These are phyloP conservation scores for Ochromonas danica DNA, from an alignment of 108 stramenopile species.

Conservation along the genomic window DNA sequence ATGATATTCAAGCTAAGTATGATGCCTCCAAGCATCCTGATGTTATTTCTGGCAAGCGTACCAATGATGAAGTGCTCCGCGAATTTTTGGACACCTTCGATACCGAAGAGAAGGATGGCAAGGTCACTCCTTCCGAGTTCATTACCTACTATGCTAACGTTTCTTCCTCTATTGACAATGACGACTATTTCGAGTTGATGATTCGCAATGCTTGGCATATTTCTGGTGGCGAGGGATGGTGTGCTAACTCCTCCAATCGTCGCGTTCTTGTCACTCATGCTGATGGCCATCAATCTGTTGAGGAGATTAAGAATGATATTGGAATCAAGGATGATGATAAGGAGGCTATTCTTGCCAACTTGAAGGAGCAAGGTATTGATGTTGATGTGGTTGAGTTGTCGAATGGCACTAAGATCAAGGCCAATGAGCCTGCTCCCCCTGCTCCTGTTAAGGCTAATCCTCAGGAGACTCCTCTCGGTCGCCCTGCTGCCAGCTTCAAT, in stretches of 20 bases:
- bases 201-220: slow-evolving; percentile 62
- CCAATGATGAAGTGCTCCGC: slow-evolving; percentile 50
- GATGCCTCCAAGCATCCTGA: slow-evolving; percentile 59
- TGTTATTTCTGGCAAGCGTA: slow-evolving; percentile 45
- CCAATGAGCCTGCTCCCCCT: background rate
- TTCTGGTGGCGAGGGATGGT: slow-evolving; percentile 51
- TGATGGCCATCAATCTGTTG: slow-evolving; percentile 56
- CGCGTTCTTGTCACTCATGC: slow-evolving; percentile 58
- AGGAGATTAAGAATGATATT: slow-evolving; percentile 54
- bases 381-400: background rate
- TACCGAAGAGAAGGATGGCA: slow-evolving; percentile 55
- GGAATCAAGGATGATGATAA: slow-evolving; percentile 42
- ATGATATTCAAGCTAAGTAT: slow-evolving; percentile 50
- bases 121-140: slow-evolving; percentile 63
- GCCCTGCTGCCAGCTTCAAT: background rate
- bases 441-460: slow-evolving; percentile 1
- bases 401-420: background rate
- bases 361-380: slow-evolving; percentile 23
- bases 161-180: slow-evolving; percentile 55
- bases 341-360: slow-evolving; percentile 38
- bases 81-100: slow-evolving; percentile 62
- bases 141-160: slow-evolving; percentile 60
- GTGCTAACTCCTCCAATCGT: slow-evolving; percentile 45
- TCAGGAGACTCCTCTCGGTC: background rate
- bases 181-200: slow-evolving; percentile 70